Percentiles rank a stretch among this genome's conserved stretches.
Evolutionary conservation across 2,329 filamentous ascomycete species (phyloP).

Genomic region (Cadophora sp.): DNA sequence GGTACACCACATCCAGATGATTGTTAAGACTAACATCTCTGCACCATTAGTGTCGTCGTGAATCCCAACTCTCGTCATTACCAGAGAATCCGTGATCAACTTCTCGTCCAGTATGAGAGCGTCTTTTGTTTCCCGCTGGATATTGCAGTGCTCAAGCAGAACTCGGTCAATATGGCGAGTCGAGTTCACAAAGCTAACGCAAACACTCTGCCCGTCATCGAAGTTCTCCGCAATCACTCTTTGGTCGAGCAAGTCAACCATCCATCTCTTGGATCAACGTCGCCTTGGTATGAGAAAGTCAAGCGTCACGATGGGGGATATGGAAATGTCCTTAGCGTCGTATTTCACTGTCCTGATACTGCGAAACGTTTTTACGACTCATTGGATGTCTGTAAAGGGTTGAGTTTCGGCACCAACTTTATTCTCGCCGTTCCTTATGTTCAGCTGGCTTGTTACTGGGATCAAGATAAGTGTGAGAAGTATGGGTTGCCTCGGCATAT

Average conservation of each 20-base stretch:
- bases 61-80: background rate
- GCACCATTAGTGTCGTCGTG: background rate
- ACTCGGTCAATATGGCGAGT: conserved; percentile 80
- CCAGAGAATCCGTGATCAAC: background rate
- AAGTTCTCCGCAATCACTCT: conserved; percentile 59
- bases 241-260: conserved; percentile 19
- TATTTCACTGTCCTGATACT: conserved; percentile 32
- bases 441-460: conserved; percentile 35
- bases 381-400: conserved; percentile 44
- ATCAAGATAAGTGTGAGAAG: conserved; percentile 26
- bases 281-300: conserved; percentile 32
- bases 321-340: conserved; percentile 38
- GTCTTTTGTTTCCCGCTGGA: conserved; percentile 18
- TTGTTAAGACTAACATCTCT: background rate
- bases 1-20: background rate
- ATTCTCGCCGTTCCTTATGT: conserved; percentile 40
- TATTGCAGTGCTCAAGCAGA: conserved; percentile 54
- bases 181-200: conserved; percentile 81
- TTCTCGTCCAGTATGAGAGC: background rate
- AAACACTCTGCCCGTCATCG: conserved; percentile 81
- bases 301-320: conserved; percentile 37
- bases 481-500: conserved; percentile 30
- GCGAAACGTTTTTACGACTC: conserved; percentile 43
- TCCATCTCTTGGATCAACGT: conserved; percentile 7
- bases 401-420: conserved; percentile 43